Base-by-base conservation (phyloP, 2,329 filamentous ascomycete genomes). In the Pseudogymnoascus sp. region DNA sequence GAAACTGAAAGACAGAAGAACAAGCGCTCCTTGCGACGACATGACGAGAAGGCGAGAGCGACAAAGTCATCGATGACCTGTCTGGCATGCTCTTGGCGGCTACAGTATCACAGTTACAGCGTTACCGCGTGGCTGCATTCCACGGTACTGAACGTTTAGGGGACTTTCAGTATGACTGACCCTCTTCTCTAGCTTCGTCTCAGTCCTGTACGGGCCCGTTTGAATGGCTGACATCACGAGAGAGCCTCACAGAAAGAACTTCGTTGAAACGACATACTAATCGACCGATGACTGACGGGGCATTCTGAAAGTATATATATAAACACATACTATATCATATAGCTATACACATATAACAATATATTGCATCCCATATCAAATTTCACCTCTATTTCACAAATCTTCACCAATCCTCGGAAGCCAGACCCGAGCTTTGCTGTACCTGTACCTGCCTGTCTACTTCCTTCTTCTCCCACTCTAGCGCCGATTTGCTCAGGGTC, bases 221-320 rank as follows among this genome's bases (percentile, higher is more conserved):
- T 56, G 29, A 33, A 56, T 56, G 50, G 50, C 50, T 56, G 50
- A 21, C 26, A 56, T 33, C 10, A n/a, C 26, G 26, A 33, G 29
- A 56, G 50, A 56, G 50, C 50, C 50, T 56, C 50, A 56, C 50
- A 56, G 19, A 33, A 56, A 31, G 50, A 33, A 56, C 50, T 56
- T 33, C 50, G 31, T 10, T n/a, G 50, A 56, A 56, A 56, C 50
- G 50, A 29, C n/a, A 6, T 29, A 53, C 47, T 31, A 16, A 31
- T 53, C 47, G 26, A 53, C 44, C 7, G 44, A 50, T 50, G 44
- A 26, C 44, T 50, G 44, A 50, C 26, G 14, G 14, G n/a, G 10
- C 14, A 16, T 29, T 16, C 44, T 11, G 5, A 53, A 53, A 53
- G 10, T 10, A 33, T 19, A 56, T 16, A 56, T 31, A 56, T 31